Percentiles rank a stretch among this genome's conserved stretches.
These are phyloP conservation scores for Acer negundo DNA, from an alignment of 345 rosid genomes.

Conservation along the genomic window DNA sequence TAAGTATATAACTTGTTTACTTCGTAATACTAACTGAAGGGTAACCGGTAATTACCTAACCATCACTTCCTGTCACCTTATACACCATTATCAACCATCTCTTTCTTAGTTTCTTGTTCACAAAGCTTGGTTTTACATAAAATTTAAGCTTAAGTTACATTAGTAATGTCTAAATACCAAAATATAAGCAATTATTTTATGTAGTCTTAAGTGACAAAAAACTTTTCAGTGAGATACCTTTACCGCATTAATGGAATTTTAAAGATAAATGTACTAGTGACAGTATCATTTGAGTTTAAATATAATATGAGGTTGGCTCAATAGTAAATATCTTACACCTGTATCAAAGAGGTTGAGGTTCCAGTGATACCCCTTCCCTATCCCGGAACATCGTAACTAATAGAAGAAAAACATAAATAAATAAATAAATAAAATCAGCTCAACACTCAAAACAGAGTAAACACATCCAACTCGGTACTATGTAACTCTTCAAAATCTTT, in stretches of 20 bases:
- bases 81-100: constrained; percentile 24
- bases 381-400: too few relatives aligned
- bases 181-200: neutral
- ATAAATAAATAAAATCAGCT: too few relatives aligned
- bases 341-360: too few relatives aligned
- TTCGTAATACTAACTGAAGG: neutral
- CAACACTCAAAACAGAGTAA: neutral
- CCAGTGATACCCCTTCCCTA: too few relatives aligned
- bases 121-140: constrained; percentile 19
- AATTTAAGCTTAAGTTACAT: constrained; percentile 22
- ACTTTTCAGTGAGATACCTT: neutral
- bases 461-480: neutral
- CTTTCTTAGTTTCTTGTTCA: constrained; percentile 29
- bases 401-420: too few relatives aligned
- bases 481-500: constrained; percentile 10
- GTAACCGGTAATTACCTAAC: neutral
- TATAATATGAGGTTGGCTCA: too few relatives aligned
- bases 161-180: neutral
- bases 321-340: too few relatives aligned
- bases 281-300: neutral
- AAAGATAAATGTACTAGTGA: too few relatives aligned
- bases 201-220: neutral
- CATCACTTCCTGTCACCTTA: constrained; percentile 17
- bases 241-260: too few relatives aligned
- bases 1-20: constrained; percentile 15